Evolutionary conservation across 257 asterid species (phyloP), one percentile per base, ranked within the genome.

Genomic region (Anisodus tanguticus): DNA sequence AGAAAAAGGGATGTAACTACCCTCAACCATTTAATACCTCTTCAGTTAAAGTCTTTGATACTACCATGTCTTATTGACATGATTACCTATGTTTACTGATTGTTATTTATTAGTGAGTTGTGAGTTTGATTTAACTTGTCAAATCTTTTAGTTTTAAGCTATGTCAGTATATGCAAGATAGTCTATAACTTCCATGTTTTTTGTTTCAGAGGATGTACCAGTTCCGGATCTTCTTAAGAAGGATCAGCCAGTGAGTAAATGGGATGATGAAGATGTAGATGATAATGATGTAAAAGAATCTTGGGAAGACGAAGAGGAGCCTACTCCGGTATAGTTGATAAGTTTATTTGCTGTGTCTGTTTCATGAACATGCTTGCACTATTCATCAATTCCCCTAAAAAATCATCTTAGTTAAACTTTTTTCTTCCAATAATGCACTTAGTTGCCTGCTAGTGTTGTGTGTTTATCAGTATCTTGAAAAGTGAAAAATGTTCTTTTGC

Each of bases 221-320:
- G 68, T 91, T 86, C 92, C 89, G 2, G 91, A 89, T 90, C 86
- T 94, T 88, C 88, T 91, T 4, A 91, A 91, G 78, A 92, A 90
- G 85, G 93, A 88, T 72, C 88, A 22, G 63, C 87, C 87, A 53
- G 90, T 83, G 82, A 88, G 82, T 85, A 88, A 86, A 13, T 96
- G 99, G 99, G 98, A 93, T 43, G 98, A 96, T 53, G 99, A 96
- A 88, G 99, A 96, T 82, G 86, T 83, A 68, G 98, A 94, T 22
- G 93, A 90, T 22, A 79, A 91, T 83, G 96, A 90, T 81, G 91
- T 94, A 79, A 96, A 92, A 88, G 98, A 96, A 10, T 94, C 97
- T 67, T 96, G 99, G 99, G 99, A 96, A 90, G 99, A 96, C 83
- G 98, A 94, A 22, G 99, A 96, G 3, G 97, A 94, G 88, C 87